Evolutionary conservation across 2,329 filamentous ascomycete species (phyloP), one percentile per base, ranked within the genome.

Genomic region (Aureobasidium sp.): DNA sequence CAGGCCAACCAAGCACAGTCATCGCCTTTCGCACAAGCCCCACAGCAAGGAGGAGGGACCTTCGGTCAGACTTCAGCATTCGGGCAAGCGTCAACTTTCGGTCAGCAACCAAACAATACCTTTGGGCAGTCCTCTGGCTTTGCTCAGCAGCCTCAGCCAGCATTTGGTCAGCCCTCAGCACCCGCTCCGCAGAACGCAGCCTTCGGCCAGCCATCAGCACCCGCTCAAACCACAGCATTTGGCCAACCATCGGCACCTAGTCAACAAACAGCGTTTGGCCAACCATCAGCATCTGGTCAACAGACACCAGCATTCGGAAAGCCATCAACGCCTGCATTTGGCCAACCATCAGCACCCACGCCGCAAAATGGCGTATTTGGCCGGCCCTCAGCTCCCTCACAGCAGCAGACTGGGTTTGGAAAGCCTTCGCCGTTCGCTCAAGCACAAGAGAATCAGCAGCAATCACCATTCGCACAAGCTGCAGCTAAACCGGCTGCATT

Each of bases 81-180:
- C 9, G 68, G 67, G 29, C 70, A 72, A 48, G 68, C 70, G 20
- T 66, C 70, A 37, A 51, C 65, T 39, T 63, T 45, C 15, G 48
- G 14, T 17, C 51, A 53, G 62, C 48, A 60, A 59, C 51, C 58
- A 11, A 52, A 63, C 6, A 65, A 58, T 37, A 61, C 70, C 1
- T 71, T 71, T 63, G 68, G 67, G 11, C 65, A 69, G 59, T 61
- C 66, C 2, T 64, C 66, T 37, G 44, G 14, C 2, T 39, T 61
- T 53, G 29, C 15, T 66, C 61, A 65, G 63, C 49, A 62, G 60
- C 51, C 57, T 11, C 44, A 62, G 14, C 64, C 63, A 39, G 63
- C 69, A 2, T 71, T 71, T 62, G 68, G 67, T 34, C 70, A 72
- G 53, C 70, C 70, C 20, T 66, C 69, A 41, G 56, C 65, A 48